Conservation (phyloP, 2,329 filamentous ascomycete genomes). For the Nemania sp. region DNA sequence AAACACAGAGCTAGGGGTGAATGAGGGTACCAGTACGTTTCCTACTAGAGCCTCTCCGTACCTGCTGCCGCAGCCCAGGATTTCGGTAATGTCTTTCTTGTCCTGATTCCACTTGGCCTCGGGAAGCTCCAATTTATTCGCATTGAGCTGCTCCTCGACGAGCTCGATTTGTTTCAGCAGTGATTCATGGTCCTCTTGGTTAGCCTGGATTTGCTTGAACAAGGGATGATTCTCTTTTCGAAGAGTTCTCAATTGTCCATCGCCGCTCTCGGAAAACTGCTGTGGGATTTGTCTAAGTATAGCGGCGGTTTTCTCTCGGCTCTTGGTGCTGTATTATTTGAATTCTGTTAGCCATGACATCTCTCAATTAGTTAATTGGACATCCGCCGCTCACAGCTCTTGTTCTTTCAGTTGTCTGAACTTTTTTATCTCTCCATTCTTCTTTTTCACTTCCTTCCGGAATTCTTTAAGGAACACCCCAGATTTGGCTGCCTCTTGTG, state of each 20-base stretch:
- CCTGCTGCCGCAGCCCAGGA: conserved; percentile 39
- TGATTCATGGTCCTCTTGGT: conserved; percentile 29
- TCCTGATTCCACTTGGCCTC: conserved; percentile 41
- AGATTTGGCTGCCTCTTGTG: conserved; percentile 35
- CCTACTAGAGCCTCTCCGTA: conserved; percentile 40
- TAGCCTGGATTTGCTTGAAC: conserved; percentile 30
- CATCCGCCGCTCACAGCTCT: conserved; percentile 34
- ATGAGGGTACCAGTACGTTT: conserved; percentile 29
- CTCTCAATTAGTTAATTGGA: background rate
- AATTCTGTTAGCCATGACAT: conserved; percentile 15
- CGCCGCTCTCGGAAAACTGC: background rate
- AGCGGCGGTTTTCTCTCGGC: conserved; percentile 13
- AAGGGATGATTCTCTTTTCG: conserved; percentile 33
- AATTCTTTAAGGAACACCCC: conserved; percentile 38
- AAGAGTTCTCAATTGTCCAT: background rate
- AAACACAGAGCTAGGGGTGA: conserved; percentile 18
- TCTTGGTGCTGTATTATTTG: conserved; percentile 16
- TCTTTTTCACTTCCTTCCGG: conserved; percentile 28
- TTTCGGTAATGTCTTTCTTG: conserved; percentile 37
- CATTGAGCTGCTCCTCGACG: conserved; percentile 33
- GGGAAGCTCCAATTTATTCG: conserved; percentile 32
- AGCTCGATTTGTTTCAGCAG: conserved; percentile 39
- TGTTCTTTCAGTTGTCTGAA: conserved; percentile 33
- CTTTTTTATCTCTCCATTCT: conserved; percentile 25
- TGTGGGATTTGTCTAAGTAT: conserved; percentile 26